Percentiles rank a stretch among this genome's conserved stretches.
Conservation (phyloP, 371 early-diverging fungal species). For the Mycotypha africana region DNA sequence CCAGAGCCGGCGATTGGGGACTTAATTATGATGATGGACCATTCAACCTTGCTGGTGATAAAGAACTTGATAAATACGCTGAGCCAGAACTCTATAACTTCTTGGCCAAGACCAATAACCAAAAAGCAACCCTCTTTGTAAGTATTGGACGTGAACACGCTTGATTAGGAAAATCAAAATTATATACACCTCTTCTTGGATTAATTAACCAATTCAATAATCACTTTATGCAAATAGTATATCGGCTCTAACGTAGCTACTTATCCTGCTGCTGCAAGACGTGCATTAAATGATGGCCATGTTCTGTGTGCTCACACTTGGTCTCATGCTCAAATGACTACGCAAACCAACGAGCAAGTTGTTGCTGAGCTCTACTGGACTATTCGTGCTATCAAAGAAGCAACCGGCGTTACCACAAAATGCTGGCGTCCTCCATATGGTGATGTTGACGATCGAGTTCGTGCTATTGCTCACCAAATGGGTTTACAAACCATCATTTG, state of each 20-base stretch:
- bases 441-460: constrained; percentile 46
- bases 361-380: constrained; percentile 53
- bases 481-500: constrained; percentile 35
- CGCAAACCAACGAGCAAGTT: constrained; percentile 37
- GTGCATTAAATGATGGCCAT: constrained; percentile 39
- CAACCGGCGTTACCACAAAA: constrained; percentile 42
- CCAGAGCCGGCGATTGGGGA: constrained; percentile 34
- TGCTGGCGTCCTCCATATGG: constrained; percentile 52
- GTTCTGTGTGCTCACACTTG: constrained; percentile 47
- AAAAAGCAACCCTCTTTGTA: constrained; percentile 15
- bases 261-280: constrained; percentile 36
- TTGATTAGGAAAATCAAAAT: too few species aligned
- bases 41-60: constrained; percentile 17
- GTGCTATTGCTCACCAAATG: constrained; percentile 43
- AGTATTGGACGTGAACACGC: too few species aligned
- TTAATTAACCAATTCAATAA: background rate
- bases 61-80: constrained; percentile 19
- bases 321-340: constrained; percentile 53
- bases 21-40: constrained; percentile 42
- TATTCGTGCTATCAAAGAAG: constrained; percentile 42
- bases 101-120: constrained; percentile 15
- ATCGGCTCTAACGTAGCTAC: constrained; percentile 40
- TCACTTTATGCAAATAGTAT: constrained; percentile 10
- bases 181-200: too few species aligned
- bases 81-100: constrained; percentile 40